These are phyloP conservation scores for Volvariella surrecta DNA, from an alignment of 1,284 basidiomycete species.

Conservation along the genomic window DNA sequence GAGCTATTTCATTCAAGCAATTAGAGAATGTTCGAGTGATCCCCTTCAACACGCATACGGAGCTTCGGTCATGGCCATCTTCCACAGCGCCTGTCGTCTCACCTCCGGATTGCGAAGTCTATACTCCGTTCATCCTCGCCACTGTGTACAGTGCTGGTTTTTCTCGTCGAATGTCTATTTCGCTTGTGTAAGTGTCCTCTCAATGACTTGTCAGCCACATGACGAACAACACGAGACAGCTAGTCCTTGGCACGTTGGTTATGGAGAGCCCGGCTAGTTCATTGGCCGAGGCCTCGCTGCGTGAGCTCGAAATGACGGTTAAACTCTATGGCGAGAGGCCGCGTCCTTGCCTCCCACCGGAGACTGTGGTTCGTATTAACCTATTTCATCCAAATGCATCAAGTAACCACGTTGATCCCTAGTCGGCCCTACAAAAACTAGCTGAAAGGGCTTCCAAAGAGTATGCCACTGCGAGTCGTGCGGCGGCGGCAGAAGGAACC, in stretches of 20 bases:
- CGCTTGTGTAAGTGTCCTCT: constrained; percentile 31
- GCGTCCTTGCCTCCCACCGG: constrained; percentile 25
- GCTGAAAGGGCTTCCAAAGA: constrained; percentile 18
- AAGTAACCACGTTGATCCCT: too few species aligned
- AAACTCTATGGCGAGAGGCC: constrained; percentile 36
- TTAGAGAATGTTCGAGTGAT: constrained; percentile 29
- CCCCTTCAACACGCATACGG: constrained; percentile 37
- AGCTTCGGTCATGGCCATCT: constrained; percentile 36
- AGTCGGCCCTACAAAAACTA: constrained; percentile 20
- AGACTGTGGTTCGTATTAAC: constrained; percentile 26
- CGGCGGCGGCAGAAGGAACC: too few species aligned
- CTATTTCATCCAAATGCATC: too few species aligned
- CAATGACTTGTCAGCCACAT: background rate
- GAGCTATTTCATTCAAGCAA: constrained; percentile 39
- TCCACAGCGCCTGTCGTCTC: constrained; percentile 34
- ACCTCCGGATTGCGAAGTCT: constrained; percentile 30
- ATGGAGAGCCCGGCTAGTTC: constrained; percentile 36
- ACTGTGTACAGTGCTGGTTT: constrained; percentile 31
- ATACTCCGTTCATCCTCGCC: constrained; percentile 27
- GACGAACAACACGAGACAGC: constrained; percentile 18
- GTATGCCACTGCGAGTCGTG: constrained; percentile 11
- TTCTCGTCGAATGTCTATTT: constrained; percentile 47
- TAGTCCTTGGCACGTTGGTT: constrained; percentile 38
- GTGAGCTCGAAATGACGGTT: constrained; percentile 28
- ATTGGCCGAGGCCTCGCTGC: constrained; percentile 29